Percentiles rank a stretch among this genome's conserved stretches.
These are phyloP conservation scores for Gillenia trifoliata DNA, from an alignment of 306 rosid genomes.

Conservation along the genomic window DNA sequence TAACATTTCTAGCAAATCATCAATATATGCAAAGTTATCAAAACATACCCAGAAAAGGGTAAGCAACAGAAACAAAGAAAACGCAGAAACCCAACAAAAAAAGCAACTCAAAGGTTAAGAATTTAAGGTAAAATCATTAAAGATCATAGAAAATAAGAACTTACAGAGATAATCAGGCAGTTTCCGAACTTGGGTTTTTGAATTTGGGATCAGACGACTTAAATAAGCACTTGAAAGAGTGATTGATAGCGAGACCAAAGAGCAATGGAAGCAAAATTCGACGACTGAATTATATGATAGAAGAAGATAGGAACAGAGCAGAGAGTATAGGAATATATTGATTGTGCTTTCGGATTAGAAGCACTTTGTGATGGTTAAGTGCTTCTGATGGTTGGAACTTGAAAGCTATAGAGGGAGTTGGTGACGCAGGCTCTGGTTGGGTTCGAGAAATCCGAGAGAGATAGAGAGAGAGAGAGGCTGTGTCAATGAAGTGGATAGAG, in stretches of 20 bases:
- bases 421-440: slow-evolving; percentile 39
- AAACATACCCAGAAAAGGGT: slow-evolving; percentile 23
- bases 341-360: slow-evolving; percentile 44
- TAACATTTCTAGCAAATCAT: not conserved
- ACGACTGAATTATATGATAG: slow-evolving; percentile 25
- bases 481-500: slow-evolving; percentile 41
- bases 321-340: slow-evolving; percentile 21
- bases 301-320: not conserved
- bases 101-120: slow-evolving; percentile 10
- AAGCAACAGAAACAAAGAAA: slow-evolving; percentile 7
- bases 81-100: slow-evolving; percentile 23
- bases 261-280: slow-evolving; percentile 11
- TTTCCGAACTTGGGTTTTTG: slow-evolving; percentile 30
- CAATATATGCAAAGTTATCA: not conserved
- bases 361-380: slow-evolving; percentile 30
- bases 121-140: slow-evolving; percentile 9
- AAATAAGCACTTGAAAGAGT: not conserved
- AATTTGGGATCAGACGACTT: slow-evolving; percentile 4
- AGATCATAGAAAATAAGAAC: slow-evolving; percentile 18
- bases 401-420: slow-evolving; percentile 58
- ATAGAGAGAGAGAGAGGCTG: slow-evolving; percentile 26
- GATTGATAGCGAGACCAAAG: slow-evolving; percentile 8
- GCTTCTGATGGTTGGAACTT: slow-evolving; percentile 43
- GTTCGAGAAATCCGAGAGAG: slow-evolving; percentile 38
- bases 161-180: slow-evolving; percentile 17